Conservation (phyloP, 345 rosid species). For the Draba incana region DNA sequence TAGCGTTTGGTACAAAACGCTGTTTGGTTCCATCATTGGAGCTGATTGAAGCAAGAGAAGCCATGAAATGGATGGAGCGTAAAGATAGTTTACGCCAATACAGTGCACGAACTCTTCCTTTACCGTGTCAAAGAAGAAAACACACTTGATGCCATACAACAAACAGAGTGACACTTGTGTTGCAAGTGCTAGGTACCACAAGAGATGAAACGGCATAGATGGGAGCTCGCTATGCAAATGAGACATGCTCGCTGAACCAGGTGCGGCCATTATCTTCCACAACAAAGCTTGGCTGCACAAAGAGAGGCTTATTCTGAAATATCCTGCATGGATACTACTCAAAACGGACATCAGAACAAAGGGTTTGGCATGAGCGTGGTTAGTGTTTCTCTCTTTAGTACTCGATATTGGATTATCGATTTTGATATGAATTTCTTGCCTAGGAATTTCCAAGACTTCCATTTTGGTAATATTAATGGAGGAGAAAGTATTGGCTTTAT, state of each 20-base stretch:
- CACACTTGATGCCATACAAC: slow-evolving; percentile 48
- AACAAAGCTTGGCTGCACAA: slow-evolving; percentile 56
- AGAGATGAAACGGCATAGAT: slow-evolving; percentile 44
- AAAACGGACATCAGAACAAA: slow-evolving; percentile 36
- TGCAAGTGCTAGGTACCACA: slow-evolving; percentile 53
- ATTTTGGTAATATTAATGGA: neutral
- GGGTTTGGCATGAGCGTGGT: slow-evolving; percentile 21
- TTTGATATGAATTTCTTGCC: slow-evolving; percentile 33
- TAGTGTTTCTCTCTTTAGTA: slow-evolving; percentile 26
- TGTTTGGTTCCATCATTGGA: slow-evolving; percentile 32
- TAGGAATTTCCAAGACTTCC: slow-evolving; percentile 27
- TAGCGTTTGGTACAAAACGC: slow-evolving; percentile 34
- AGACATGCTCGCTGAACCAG: slow-evolving; percentile 34
- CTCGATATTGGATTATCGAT: slow-evolving; percentile 14
- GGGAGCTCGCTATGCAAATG: slow-evolving; percentile 42
- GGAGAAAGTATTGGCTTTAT: slow-evolving; percentile 2
- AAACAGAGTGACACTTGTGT: slow-evolving; percentile 45
- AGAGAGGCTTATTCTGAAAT: slow-evolving; percentile 61
- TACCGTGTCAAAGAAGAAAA: slow-evolving; percentile 47
- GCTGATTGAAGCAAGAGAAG: slow-evolving; percentile 74
- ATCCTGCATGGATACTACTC: slow-evolving; percentile 53
- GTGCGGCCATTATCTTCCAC: slow-evolving; percentile 52
- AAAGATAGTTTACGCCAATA: slow-evolving; percentile 67
- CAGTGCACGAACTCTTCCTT: slow-evolving; percentile 58
- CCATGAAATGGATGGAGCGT: slow-evolving; percentile 70